phyloP scores from a whole-genome alignment of 164 flowering plant genomes.

The Berberis thunbergii region DNA sequence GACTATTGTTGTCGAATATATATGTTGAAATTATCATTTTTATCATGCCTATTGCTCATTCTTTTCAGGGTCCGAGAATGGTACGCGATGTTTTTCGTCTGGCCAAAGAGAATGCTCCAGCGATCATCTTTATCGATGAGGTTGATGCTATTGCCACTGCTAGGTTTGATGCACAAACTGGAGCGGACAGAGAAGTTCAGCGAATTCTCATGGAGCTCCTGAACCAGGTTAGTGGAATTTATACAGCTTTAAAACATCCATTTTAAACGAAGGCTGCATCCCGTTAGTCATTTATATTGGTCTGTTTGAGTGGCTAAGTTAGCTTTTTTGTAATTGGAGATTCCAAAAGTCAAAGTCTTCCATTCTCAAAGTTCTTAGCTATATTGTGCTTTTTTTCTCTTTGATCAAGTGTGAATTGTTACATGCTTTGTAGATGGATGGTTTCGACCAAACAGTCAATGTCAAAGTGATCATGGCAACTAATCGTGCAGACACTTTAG shows the following conservation, averaged over 20 bases:
- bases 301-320: too few species aligned
- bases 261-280: too few species aligned
- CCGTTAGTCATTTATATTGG: too few species aligned
- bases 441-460: conserved; percentile 94
- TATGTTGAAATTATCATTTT: too few species aligned
- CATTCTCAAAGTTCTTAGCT: not conserved
- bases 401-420: not conserved
- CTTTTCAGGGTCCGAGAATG: conserved; percentile 83
- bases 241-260: not conserved
- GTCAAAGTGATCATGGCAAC: conserved; percentile 99
- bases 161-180: conserved; percentile 98
- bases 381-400: not conserved
- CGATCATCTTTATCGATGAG: conserved; percentile 95
- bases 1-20: too few species aligned
- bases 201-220: conserved; percentile 92
- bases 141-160: conserved; percentile 99
- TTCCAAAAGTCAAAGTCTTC: not conserved
- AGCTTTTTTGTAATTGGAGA: too few species aligned
- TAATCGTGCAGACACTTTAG: conserved; percentile 91
- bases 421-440: conserved; percentile 72
- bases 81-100: conserved; percentile 97
- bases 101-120: conserved; percentile 97
- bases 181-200: conserved; percentile 99
- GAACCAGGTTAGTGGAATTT: conserved; percentile 51
- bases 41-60: not conserved